Evolutionary conservation across 2,329 filamentous ascomycete species (phyloP), one percentile per base, ranked within the genome.

Genomic region (Rhinocladiella mackenziei): DNA sequence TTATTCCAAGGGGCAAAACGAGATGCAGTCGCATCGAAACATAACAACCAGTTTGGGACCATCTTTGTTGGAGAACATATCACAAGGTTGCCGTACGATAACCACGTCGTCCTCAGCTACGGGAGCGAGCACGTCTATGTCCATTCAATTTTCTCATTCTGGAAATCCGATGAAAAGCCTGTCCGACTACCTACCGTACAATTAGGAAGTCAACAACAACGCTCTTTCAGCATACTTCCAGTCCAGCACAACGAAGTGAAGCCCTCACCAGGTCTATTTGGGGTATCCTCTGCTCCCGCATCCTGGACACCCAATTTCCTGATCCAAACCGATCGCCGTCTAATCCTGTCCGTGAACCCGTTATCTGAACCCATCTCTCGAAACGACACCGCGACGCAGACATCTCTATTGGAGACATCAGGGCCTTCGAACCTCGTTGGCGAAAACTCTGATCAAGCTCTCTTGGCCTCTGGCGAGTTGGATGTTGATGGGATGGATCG

Each of bases 401-500:
- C 36, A 4, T 13, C 9, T 26, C 7, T 7, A 11, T 7, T 11
- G 23, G 11, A 7, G 23, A 7, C 23, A 26, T 26, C 11, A 11
- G 4, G 15, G 7, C 6, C 23, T 33, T 20, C 30, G 34, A 26
- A n/a, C 19, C 30, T 17, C 25, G 23, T 35, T 17, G 22, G 25
- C 15, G 29, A 42, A 13, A 31, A 43, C 13, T 34, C 22, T 25
- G 69, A 72, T 35, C 67, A 71, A 49, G 49, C 63, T 20, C 64
- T 65, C 55, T 61, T 72, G 9, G 63, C 55, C 32, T 60, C 60
- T 33, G 69, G 69, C 31, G 66, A 70, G 40, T 61, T 73, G 11
- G 69, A 71, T 45, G 61, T 73, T 11, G 64, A 70, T 30, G 70
- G 68, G 34, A 72, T 73, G 68, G 68, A 69, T 43, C 63, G 69